Evolutionary conservation across 1,284 basidiomycete species (phyloP).

Genomic region (Leccinum subspadiceum): DNA sequence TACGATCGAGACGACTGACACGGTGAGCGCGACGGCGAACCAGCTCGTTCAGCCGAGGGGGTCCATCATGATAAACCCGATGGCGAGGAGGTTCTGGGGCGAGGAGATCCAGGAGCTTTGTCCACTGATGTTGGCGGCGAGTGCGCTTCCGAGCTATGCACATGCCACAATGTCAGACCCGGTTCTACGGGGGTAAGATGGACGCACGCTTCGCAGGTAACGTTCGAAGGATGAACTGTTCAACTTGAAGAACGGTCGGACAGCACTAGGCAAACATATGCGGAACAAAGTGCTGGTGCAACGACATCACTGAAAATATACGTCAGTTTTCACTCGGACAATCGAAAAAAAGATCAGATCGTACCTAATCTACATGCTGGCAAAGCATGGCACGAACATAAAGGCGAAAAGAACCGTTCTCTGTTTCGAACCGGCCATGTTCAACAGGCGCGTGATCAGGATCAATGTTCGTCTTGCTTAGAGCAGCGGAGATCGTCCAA

Average conservation of each 20-base stretch:
- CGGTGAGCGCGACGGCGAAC: constrained; percentile 94
- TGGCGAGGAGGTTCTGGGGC: constrained; percentile 88
- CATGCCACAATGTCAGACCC: constrained; percentile 2
- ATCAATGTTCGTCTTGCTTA: constrained; percentile 98
- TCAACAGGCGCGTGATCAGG: constrained; percentile 92
- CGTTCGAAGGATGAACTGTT: constrained; percentile 38
- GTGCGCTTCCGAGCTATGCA: constrained; percentile 85
- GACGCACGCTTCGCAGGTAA: constrained; percentile 85
- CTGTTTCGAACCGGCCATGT: constrained; percentile 86
- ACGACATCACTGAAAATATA: constrained; percentile 69
- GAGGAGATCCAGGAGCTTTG: constrained; percentile 91
- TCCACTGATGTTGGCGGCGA: constrained; percentile 80
- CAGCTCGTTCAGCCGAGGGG: constrained; percentile 90
- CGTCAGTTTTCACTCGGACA: constrained; percentile 9
- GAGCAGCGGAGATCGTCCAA: constrained; percentile 97
- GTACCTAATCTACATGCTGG: constrained; percentile 87
- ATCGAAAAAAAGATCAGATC: too few species aligned
- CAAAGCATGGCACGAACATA: constrained; percentile 97
- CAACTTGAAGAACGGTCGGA: background rate
- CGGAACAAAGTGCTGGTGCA: constrained; percentile 94
- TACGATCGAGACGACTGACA: constrained; percentile 81
- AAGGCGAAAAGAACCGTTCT: constrained; percentile 88
- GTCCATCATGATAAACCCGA: constrained; percentile 73
- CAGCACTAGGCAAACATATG: constrained; percentile 43
- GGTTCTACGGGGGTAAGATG: constrained; percentile 56